Conservation (phyloP, 257 asterid species). For the Sherardia arvensis region DNA sequence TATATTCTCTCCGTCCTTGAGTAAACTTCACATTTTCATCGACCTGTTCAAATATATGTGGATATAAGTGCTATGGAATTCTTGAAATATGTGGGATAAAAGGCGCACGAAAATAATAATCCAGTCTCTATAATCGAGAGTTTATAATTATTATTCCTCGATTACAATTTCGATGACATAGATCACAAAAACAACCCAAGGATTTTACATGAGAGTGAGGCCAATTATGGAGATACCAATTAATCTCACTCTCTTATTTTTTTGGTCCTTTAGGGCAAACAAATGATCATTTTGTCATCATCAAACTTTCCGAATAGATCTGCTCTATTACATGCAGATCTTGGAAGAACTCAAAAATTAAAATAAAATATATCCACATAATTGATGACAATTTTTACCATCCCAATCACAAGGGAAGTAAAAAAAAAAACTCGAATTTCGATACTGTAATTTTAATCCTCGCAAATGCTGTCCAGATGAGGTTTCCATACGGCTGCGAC, state of each 20-base stretch:
- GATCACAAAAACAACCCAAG: conserved; percentile 10
- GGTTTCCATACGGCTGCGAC: conserved; percentile 59
- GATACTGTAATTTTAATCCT: conserved; percentile 25
- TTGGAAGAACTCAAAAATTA: not conserved
- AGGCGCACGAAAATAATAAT: not conserved
- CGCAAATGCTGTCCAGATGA: conserved; percentile 50
- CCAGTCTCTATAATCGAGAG: not conserved
- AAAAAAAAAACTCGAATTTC: conserved; percentile 1
- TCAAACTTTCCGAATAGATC: conserved; percentile 16
- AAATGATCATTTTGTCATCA: conserved; percentile 6
- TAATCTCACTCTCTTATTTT: conserved; percentile 9
- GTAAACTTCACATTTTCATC: too few species aligned
- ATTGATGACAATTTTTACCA: conserved; percentile 10
- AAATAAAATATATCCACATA: conserved; percentile 28
- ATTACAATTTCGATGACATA: not conserved
- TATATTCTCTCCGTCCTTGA: too few species aligned
- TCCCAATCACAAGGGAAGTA: conserved; percentile 6
- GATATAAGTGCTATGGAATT: too few species aligned
- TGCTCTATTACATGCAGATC: conserved; percentile 39
- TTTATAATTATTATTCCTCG: not conserved
- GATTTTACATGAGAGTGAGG: conserved; percentile 18
- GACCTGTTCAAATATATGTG: too few species aligned
- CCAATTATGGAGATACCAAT: not conserved
- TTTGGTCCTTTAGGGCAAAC: conserved; percentile 8
- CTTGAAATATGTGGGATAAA: too few species aligned